Percentiles rank a stretch among this genome's conserved stretches.
phyloP scores from a whole-genome alignment of 129 eudicot genomes.

The Oenanthe sinensis region DNA sequence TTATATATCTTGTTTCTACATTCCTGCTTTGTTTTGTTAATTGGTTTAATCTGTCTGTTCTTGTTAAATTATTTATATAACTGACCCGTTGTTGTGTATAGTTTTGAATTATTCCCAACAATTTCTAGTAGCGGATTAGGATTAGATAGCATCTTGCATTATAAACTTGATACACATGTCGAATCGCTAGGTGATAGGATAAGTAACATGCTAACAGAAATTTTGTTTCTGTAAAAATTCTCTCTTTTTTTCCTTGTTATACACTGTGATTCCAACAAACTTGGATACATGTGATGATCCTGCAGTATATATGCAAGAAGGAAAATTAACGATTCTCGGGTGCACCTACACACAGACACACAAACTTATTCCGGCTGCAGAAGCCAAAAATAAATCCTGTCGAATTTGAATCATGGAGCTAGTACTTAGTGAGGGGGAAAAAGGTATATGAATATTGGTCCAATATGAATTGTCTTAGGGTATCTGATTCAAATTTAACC shows the following conservation, averaged over 20 bases:
- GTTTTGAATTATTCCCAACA: too few relatives aligned
- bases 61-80: too few relatives aligned
- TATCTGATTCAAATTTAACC: not conserved
- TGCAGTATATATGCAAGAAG: not conserved
- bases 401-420: constrained; percentile 5
- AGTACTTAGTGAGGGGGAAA: not conserved
- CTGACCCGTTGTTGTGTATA: too few relatives aligned
- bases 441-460: not conserved
- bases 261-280: constrained; percentile 1
- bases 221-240: not conserved
- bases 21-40: too few relatives aligned
- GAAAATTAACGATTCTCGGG: not conserved
- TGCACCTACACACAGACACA: not conserved
- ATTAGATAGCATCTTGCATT: not conserved
- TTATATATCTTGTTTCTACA: too few relatives aligned
- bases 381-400: not conserved
- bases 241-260: not conserved
- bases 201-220: not conserved
- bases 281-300: not conserved
- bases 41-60: too few relatives aligned
- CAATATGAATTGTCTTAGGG: not conserved
- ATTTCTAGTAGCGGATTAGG: too few relatives aligned
- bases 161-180: not conserved
- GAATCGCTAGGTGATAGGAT: not conserved
- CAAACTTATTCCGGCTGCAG: not conserved